Evolutionary conservation across 176 grass and related monocot genomes (phyloP).

Genomic region (Aegilops sharonensis): DNA sequence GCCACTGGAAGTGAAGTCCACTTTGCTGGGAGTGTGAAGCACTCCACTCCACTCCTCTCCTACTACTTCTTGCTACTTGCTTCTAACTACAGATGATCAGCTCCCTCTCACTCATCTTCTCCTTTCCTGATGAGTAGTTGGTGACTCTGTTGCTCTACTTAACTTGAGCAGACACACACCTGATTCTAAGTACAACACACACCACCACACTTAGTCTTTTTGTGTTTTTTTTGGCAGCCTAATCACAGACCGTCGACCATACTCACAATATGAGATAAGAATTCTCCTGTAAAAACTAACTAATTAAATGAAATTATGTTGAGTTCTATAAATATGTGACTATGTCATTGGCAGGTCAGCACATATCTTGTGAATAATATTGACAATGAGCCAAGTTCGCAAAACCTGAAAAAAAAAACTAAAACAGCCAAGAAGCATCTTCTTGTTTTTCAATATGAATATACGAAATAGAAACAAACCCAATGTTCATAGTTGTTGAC

Average conservation of each 20-base stretch:
- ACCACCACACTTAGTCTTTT: background rate
- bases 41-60: conserved; percentile 36
- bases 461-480: background rate
- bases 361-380: background rate
- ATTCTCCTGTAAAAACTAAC: background rate
- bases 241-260: background rate
- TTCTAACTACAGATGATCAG: background rate
- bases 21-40: conserved; percentile 57
- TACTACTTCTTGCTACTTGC: background rate
- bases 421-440: no score
- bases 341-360: background rate
- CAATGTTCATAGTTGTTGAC: background rate
- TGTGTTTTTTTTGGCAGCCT: background rate
- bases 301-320: background rate
- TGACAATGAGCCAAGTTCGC: background rate
- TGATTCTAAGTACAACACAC: background rate
- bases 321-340: background rate
- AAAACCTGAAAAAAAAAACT: background rate
- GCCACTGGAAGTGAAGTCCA: conserved; percentile 49
- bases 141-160: background rate
- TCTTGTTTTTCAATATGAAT: background rate
- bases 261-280: background rate
- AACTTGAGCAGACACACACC: conserved; percentile 16
- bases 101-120: no score
- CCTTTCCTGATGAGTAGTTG: conserved; percentile 14